Conservation (phyloP, 192 early-diverging fungal species). For the Backusella tarrabulga region DNA sequence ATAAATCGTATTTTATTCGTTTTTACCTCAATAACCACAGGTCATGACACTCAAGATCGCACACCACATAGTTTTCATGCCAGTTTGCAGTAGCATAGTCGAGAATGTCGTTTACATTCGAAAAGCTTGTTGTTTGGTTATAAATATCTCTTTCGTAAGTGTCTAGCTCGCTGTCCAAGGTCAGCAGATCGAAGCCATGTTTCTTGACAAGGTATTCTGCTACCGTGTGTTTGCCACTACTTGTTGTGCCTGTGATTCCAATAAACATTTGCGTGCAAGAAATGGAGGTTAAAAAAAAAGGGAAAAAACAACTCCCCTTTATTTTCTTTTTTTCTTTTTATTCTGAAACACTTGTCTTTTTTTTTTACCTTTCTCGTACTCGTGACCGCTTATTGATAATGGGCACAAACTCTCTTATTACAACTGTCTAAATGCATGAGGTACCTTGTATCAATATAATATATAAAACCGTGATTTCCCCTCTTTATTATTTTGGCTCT, state of each 20-base stretch:
- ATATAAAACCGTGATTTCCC: too few species aligned
- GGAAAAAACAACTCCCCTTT: background rate
- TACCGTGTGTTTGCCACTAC: conserved; percentile 66
- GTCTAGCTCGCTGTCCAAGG: conserved; percentile 22
- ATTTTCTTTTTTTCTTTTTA: background rate
- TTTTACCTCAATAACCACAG: conserved; percentile 50
- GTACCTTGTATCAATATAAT: too few species aligned
- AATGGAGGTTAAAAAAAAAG: background rate
- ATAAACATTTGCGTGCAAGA: conserved; percentile 61
- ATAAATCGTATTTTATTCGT: background rate
- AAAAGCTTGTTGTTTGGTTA: conserved; percentile 40
- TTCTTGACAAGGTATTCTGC: conserved; percentile 53
- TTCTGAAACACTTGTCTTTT: background rate
- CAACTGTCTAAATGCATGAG: too few species aligned
- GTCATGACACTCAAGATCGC: conserved; percentile 54
- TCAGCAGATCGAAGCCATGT: conserved; percentile 48
- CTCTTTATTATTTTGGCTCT: too few species aligned
- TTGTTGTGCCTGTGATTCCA: conserved; percentile 61
- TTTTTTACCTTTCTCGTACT: background rate
- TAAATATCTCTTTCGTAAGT: background rate
- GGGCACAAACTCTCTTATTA: background rate
- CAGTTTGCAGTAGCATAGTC: conserved; percentile 74
- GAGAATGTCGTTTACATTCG: conserved; percentile 55
- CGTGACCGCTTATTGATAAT: conserved; percentile 2
- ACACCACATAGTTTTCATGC: conserved; percentile 71